Evolutionary conservation across 1,139 yeast genomes (phyloP), one percentile per base, ranked within the genome.

Genomic region (Saccharomyces uvarum): DNA sequence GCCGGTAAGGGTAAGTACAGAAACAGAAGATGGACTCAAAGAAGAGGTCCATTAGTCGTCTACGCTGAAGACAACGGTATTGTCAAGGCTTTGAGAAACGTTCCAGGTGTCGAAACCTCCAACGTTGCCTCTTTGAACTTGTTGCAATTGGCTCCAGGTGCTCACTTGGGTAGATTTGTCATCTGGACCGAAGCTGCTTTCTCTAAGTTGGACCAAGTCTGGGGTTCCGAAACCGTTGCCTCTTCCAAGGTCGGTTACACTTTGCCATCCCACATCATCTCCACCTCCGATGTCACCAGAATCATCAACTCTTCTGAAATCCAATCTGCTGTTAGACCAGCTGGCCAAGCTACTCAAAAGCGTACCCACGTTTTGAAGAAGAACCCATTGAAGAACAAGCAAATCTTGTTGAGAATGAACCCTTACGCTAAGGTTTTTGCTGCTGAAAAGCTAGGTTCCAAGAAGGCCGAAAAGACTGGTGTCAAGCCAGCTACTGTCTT

Each of bases 1-100:
- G 97, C 99, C 71, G 99, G 99, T 84, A 89, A 93, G 86, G 99
- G 99, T 87, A 93, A 93, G 84, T 82, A 89, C 82, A 90, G 99
- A 86, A 96, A 96, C 81, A 89, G 99, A 84, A 93, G 99, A 84
- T 88, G 83, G 87, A 89, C 97, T 72, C 99, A 93, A 83, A 90
- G 98, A 86, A 89, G 95, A 80, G 99, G 99, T 78, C 99, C 99
- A 76, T 88, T 93, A 76, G 96, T 93, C 70, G 97, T 93, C 79
- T 93, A 91, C 89, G 85, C 89, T 73, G 83, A 91, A 80, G 98
- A 95, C 85, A 88, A 91, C 76, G 98, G 99, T 82, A 73, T 93
- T 59, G 96, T 88, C 75, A 89, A 89, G 84, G 99, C 99, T 65
- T 89, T 93, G 86, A 91, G 98, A 87, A 95, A 93, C 88, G 81